These are phyloP conservation scores for Globisporangium nagaii DNA, from an alignment of 352 stramenopile species.

Conservation along the genomic window DNA sequence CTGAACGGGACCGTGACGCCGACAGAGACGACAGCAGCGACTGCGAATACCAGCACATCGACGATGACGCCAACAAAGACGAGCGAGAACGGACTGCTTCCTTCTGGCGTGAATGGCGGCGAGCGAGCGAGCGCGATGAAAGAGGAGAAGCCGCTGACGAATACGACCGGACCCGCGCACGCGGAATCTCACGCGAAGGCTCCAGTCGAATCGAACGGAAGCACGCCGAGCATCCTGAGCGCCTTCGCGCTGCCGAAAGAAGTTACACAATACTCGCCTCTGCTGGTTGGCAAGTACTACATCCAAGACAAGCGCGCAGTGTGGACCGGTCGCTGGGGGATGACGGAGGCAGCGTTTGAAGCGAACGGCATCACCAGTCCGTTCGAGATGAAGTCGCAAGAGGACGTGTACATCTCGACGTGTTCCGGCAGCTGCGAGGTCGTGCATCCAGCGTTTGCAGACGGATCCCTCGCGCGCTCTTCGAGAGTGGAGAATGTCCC, in stretches of 20 bases:
- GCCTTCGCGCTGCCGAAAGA: conserved; percentile 34
- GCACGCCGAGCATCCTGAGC: neutral
- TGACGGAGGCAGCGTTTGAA: conserved; percentile 78
- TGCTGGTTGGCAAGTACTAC: conserved; percentile 80
- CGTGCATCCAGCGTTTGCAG: conserved; percentile 45
- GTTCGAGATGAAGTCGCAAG: conserved; percentile 86
- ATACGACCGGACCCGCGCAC: neutral
- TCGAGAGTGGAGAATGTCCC: conserved; percentile 34
- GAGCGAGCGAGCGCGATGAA: conserved; percentile 2
- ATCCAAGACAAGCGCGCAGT: conserved; percentile 77
- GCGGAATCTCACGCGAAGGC: neutral
- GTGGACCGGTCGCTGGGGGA: conserved; percentile 79
- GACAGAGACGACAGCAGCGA: conserved; percentile 12
- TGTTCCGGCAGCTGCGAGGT: conserved; percentile 23
- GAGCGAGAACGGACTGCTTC: conserved; percentile 5
- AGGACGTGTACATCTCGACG: conserved; percentile 64
- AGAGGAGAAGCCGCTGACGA: neutral
- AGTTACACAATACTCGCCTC: conserved; percentile 60
- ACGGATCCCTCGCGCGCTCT: conserved; percentile 45
- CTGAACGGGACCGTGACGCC: conserved; percentile 14
- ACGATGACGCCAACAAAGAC: conserved; percentile 8
- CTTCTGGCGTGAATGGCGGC: conserved; percentile 3
- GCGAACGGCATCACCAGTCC: conserved; percentile 67
- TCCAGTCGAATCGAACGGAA: neutral
- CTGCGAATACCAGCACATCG: conserved; percentile 21